Base-by-base conservation (phyloP, 208 protist species). In the Wallacemonas rigidus region DNA sequence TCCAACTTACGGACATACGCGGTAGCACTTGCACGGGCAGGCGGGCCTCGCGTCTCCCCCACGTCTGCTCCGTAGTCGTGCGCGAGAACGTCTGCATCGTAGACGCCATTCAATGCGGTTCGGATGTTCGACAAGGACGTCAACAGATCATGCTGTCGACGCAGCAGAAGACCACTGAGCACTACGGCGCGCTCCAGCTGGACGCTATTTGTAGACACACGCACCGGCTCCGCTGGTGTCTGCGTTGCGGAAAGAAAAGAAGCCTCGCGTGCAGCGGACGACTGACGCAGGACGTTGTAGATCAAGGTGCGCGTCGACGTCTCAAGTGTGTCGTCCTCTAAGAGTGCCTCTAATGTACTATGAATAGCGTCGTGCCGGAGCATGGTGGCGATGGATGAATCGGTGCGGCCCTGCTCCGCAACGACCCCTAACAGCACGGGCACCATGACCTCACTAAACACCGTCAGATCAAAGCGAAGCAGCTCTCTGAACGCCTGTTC, bases 381-480 rank as follows among this genome's bases (percentile, higher is more conserved):
- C 53, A 57, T 63, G 7, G 60, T 65, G 12, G 41, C 38, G 38
- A 65, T 45, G 60, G 40, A 12, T 0, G 60, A 65, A 54, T 47
- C 53, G 6, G 35, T 54, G 3, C n/a, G 26, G n/a, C 40, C 12
- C 39, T 14, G 51, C 44, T 56, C 67, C 2, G 26, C 56, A 14
- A 71, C 44, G 55, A 39, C 47, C 1, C 77, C 81, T 2, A 82
- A 63, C 44, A 86, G 75, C 3, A 72, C 73, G 6, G 87, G 87
- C 5, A 89, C 44, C 26, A 92, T 41, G 12, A 92, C 80, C 39
- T 90, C 79, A 6, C 65, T 74, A 39, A 80, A 76, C 54, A 92
- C 70, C n/a, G 78, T 76, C 14, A 87, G 76, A 58, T 88, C 57
- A 61, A 84, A 90, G 11, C 78, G 67, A 12, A 92, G 75, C 47